A percentile compares a stretch with the other conserved stretches of the same genome.
Evolutionary conservation across 805 yeast species (phyloP).

Genomic region (Kazachstania kunashirensis): DNA sequence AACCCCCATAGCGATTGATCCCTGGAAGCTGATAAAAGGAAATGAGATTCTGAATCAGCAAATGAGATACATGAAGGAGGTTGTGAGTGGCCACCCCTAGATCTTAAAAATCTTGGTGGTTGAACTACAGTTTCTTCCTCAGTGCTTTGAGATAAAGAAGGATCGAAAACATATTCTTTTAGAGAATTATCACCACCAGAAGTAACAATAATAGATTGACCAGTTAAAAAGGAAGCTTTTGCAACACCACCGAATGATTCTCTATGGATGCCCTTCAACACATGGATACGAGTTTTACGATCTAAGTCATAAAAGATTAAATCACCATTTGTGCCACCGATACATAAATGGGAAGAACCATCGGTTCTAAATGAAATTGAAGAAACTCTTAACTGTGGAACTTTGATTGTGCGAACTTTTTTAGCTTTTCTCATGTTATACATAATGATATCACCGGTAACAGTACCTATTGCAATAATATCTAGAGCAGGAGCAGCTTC

Average conservation of each 20-base stretch:
- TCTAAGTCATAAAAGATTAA: slow-evolving; percentile 76
- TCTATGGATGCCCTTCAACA: slow-evolving; percentile 61
- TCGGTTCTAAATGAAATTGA: slow-evolving; percentile 86
- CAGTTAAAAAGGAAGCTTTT: slow-evolving; percentile 65
- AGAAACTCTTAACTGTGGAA: slow-evolving; percentile 34
- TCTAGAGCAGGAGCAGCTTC: slow-evolving; percentile 85
- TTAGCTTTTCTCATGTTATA: slow-evolving; percentile 61
- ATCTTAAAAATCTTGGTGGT: slow-evolving; percentile 85
- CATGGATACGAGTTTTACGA: slow-evolving; percentile 62
- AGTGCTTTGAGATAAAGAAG: slow-evolving; percentile 52
- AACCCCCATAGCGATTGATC: slow-evolving; percentile 87
- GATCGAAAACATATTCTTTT: slow-evolving; percentile 90
- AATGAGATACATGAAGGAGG: slow-evolving; percentile 74
- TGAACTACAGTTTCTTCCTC: slow-evolving; percentile 48
- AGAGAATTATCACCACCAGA: slow-evolving; percentile 85
- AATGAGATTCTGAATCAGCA: slow-evolving; percentile 75
- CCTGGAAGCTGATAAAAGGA: slow-evolving; percentile 72
- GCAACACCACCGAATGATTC: slow-evolving; percentile 72
- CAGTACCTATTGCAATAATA: slow-evolving; percentile 66
- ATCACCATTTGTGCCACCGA: slow-evolving; percentile 74
- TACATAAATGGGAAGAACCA: slow-evolving; percentile 72
- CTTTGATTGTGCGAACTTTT: slow-evolving; percentile 40
- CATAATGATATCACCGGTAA: slow-evolving; percentile 54
- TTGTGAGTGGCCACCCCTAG: slow-evolving; percentile 95
- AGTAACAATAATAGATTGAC: slow-evolving; percentile 84